A percentile compares a stretch with the other conserved stretches of the same genome.
Evolutionary conservation across 2,329 filamentous ascomycete species (phyloP).

Genomic region (Sordariomycetes sp.): DNA sequence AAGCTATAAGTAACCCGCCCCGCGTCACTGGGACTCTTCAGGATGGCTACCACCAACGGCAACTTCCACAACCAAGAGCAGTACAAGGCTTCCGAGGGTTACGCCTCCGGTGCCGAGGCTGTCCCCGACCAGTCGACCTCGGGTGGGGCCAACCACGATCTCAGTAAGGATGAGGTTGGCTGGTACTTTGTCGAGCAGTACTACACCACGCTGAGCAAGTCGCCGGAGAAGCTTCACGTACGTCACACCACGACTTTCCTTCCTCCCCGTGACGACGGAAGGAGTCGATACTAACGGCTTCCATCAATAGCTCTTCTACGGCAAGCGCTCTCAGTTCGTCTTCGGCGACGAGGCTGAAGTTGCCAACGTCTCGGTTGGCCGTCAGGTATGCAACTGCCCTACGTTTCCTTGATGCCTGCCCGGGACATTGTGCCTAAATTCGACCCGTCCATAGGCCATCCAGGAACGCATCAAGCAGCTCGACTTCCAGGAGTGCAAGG

Average conservation of each 20-base stretch:
- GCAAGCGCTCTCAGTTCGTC: slow-evolving; percentile 90
- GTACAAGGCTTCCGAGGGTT: slow-evolving; percentile 19
- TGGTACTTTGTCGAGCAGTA: slow-evolving; percentile 99
- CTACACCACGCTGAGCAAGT: slow-evolving; percentile 94
- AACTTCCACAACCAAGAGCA: slow-evolving; percentile 30
- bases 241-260: slow-evolving; percentile 12
- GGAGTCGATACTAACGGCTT: neutral
- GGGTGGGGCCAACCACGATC: slow-evolving; percentile 25
- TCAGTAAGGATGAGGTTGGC: slow-evolving; percentile 84
- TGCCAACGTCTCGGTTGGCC: slow-evolving; percentile 73
- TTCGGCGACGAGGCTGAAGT: slow-evolving; percentile 85
- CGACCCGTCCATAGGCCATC: slow-evolving; percentile 49
- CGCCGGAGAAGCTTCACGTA: slow-evolving; percentile 81
- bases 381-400: slow-evolving; percentile 44
- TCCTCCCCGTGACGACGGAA: neutral
- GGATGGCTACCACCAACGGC: slow-evolving; percentile 34
- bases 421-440: slow-evolving; percentile 1
- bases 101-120: slow-evolving; percentile 10
- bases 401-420: neutral
- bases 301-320: slow-evolving; percentile 65
- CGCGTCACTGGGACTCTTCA: neutral
- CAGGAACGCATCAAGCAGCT: slow-evolving; percentile 88
- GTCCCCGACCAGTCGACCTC: slow-evolving; percentile 15
- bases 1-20: neutral
- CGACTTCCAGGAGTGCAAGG: slow-evolving; percentile 95